Percentiles rank a stretch among this genome's conserved stretches.
Conservation (phyloP, 768 basidiomycete genomes). For the Cubamyces sp. region DNA sequence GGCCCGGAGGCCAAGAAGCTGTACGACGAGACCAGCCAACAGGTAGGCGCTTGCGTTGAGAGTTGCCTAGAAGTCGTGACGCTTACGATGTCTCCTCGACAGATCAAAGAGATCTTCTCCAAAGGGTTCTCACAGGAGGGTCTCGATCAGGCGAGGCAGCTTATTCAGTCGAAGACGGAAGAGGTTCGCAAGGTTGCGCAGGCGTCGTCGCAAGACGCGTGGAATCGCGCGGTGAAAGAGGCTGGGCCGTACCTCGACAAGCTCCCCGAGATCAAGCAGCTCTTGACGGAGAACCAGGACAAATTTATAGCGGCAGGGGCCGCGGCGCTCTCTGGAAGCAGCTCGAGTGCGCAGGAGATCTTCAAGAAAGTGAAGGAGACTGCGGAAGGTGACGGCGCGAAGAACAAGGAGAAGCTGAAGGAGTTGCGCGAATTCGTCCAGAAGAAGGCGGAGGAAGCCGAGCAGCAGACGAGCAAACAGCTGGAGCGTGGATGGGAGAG, state of each 20-base stretch:
- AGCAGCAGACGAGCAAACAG: slow-evolving; percentile 16
- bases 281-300: slow-evolving; percentile 33
- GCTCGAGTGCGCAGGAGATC: slow-evolving; percentile 29
- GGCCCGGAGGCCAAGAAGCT: slow-evolving; percentile 39
- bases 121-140: slow-evolving; percentile 35
- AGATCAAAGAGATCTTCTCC: slow-evolving; percentile 35
- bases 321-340: slow-evolving; percentile 14
- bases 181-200: slow-evolving; percentile 33
- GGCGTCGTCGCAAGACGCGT: slow-evolving; percentile 32
- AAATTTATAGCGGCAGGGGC: slow-evolving; percentile 31
- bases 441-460: slow-evolving; percentile 34
- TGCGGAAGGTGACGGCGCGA: slow-evolving; percentile 27
- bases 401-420: slow-evolving; percentile 35
- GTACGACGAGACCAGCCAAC: slow-evolving; percentile 32
- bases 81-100: not conserved
- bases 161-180: slow-evolving; percentile 33
- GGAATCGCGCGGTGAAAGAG: slow-evolving; percentile 31
- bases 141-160: slow-evolving; percentile 28
- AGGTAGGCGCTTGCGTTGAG: slow-evolving; percentile 11
- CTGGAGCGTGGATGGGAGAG: slow-evolving; percentile 30
- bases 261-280: slow-evolving; percentile 33
- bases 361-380: slow-evolving; percentile 33
- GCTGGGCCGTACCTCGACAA: slow-evolving; percentile 35
- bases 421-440: slow-evolving; percentile 35
- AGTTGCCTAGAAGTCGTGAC: no score